Base-by-base conservation (phyloP, 192 early-diverging fungal genomes). In the Linnemannia elongata region DNA sequence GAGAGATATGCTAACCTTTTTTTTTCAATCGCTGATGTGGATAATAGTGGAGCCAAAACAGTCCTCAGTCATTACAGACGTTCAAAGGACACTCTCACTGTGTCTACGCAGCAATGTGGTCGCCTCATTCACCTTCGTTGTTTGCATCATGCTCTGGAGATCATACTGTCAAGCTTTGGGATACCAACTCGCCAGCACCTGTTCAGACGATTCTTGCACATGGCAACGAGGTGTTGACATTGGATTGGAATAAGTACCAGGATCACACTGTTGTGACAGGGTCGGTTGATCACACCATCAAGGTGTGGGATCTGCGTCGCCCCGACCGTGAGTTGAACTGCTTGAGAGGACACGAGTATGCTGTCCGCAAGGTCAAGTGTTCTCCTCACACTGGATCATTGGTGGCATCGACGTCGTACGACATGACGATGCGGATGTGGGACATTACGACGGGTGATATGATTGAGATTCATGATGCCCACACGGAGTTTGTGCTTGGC, bases 211-310 rank as follows among this genome's bases (percentile, higher is more conserved):
- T 96, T 66, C 90, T 88, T 24, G 97, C 97, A 30, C 99, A 99
- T 86, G 86, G 88, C 38, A 94, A 95, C 75, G 97, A 99, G 88
- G 92, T 97, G 9, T 89, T 99, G 24, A 95, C 97, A 9, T 79
- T 98, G 72, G 99, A 99, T 79, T 99, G 98, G 98, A 98, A 98
- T 89, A 99, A 99, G 88, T 99, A 99, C 87, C 90, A 94, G 47
- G 93, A 95, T 9, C 88, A 96, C 77, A 89, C 91, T 24, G 80
- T 99, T n/a, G 96, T 95, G 9, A 98, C 98, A 4, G 96, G 96
- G 3, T 96, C 95, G 47, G 97, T 97, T 4, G 99, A 99, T 84
- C 91, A 94, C 60, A 95, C 94, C 4, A 91, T 99, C 81, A 96
- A 97, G 83, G 91, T 97, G 38, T 99, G 97, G 97, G 99, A 99